Conservation (phyloP, 163 green algal species). For the Chlamydomonas reinhardtii region DNA sequence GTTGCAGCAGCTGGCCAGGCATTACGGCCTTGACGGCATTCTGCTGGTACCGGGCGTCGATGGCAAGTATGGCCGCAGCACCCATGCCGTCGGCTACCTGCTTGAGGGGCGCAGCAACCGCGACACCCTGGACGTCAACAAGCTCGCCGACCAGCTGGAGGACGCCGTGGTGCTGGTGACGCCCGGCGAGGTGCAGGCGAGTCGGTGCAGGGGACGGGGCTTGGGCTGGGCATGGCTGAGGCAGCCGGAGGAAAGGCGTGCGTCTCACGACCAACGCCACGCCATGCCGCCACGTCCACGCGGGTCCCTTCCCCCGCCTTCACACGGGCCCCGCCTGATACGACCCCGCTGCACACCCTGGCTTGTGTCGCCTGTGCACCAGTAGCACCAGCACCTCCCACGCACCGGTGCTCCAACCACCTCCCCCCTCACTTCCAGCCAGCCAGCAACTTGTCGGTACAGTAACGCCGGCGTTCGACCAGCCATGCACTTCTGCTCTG, state of each 20-base stretch:
- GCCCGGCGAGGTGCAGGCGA: neutral
- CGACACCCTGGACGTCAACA: constrained; percentile 23
- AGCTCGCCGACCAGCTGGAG: constrained; percentile 15
- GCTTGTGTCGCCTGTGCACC: too few relatives aligned
- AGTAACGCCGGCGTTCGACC: too few relatives aligned
- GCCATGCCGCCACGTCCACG: too few relatives aligned
- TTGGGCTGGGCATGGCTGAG: neutral
- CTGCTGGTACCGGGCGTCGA: constrained; percentile 27
- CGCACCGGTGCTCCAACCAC: neutral
- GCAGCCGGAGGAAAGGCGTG: neutral
- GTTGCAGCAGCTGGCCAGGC: neutral
- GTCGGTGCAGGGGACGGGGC: neutral
- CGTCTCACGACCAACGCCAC: too few relatives aligned
- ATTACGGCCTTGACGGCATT: constrained; percentile 10
- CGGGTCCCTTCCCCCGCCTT: too few relatives aligned
- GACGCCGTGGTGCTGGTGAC: neutral
- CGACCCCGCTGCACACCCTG: too few relatives aligned
- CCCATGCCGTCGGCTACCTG: constrained; percentile 35
- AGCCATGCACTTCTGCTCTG: too few relatives aligned
- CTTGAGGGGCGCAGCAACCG: constrained; percentile 9
- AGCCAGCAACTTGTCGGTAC: too few relatives aligned
- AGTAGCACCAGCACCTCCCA: too few relatives aligned
- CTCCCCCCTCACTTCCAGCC: too few relatives aligned
- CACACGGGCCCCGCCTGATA: too few relatives aligned
- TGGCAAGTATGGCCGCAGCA: constrained; percentile 5